Evolutionary conservation across 2,329 filamentous ascomycete genomes (phyloP).

Genomic region (Phyllosticta capitalensis): DNA sequence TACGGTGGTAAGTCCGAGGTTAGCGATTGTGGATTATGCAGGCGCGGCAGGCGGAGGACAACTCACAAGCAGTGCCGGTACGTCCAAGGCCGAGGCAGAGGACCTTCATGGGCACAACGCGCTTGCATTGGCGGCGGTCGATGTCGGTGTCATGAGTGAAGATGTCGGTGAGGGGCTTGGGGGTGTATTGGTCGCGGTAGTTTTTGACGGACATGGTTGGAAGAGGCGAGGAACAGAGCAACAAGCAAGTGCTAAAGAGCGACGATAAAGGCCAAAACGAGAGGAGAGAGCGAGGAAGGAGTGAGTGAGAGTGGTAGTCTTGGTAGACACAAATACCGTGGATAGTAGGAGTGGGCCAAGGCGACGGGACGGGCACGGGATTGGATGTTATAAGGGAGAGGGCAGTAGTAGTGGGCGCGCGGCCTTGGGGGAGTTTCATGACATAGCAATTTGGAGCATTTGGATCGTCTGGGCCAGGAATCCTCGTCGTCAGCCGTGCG

Average conservation of each 20-base stretch:
- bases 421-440: neutral
- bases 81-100: constrained; percentile 60
- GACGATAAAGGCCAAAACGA: neutral
- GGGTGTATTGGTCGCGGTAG: constrained; percentile 23
- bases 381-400: neutral
- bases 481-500: neutral
- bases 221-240: neutral
- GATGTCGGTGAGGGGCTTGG: constrained; percentile 47
- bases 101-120: constrained; percentile 62
- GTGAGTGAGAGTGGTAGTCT: neutral
- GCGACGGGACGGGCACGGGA: neutral
- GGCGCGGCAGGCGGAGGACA: constrained; percentile 20
- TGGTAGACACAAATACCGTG: neutral
- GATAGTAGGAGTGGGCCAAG: neutral
- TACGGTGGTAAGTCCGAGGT: constrained; percentile 15
- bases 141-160: constrained; percentile 60
- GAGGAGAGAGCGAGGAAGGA: neutral
- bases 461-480: neutral
- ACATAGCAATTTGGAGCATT: neutral
- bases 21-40: constrained; percentile 17
- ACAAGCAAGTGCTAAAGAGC: neutral
- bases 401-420: neutral
- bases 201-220: neutral
- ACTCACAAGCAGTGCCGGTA: constrained; percentile 60
- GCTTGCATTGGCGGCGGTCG: constrained; percentile 54